Evolutionary conservation across 192 early-diverging fungal species (phyloP).

Genomic region (Thoreauomyces humboldtii): DNA sequence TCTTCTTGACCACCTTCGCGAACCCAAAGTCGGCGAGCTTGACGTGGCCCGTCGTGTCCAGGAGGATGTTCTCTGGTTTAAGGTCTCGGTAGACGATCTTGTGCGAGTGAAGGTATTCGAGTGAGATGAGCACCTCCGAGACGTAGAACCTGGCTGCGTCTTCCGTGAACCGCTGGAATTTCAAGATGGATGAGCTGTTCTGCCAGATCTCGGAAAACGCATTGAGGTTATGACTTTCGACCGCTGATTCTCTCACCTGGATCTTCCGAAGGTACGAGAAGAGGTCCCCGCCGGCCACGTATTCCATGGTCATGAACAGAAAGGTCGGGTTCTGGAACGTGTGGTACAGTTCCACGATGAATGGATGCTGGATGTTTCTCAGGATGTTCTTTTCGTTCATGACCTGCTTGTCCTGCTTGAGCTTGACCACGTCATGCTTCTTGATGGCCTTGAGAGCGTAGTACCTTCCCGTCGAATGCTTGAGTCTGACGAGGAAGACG

Average conservation of each 20-base stretch:
- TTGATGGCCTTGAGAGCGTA: conserved; percentile 60
- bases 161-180: conserved; percentile 54
- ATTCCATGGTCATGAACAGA: conserved; percentile 59
- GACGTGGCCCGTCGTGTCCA: conserved; percentile 95
- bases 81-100: conserved; percentile 78
- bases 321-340: conserved; percentile 53
- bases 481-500: conserved; percentile 48
- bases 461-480: conserved; percentile 48
- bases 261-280: conserved; percentile 45
- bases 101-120: conserved; percentile 78
- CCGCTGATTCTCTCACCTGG: too few relatives aligned
- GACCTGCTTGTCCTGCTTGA: conserved; percentile 56
- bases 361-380: conserved; percentile 43
- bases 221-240: too few relatives aligned
- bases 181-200: background rate
- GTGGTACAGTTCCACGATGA: conserved; percentile 53
- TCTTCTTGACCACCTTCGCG: conserved; percentile 87
- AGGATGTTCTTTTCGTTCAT: conserved; percentile 60
- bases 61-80: conserved; percentile 88
- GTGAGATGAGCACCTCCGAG: conserved; percentile 68
- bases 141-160: conserved; percentile 74
- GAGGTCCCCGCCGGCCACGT: conserved; percentile 56
- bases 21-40: conserved; percentile 95
- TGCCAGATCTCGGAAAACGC: background rate
- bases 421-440: conserved; percentile 50